Evolutionary conservation across 2,329 filamentous ascomycete genomes (phyloP).

Genomic region (Fusarium sp.): DNA sequence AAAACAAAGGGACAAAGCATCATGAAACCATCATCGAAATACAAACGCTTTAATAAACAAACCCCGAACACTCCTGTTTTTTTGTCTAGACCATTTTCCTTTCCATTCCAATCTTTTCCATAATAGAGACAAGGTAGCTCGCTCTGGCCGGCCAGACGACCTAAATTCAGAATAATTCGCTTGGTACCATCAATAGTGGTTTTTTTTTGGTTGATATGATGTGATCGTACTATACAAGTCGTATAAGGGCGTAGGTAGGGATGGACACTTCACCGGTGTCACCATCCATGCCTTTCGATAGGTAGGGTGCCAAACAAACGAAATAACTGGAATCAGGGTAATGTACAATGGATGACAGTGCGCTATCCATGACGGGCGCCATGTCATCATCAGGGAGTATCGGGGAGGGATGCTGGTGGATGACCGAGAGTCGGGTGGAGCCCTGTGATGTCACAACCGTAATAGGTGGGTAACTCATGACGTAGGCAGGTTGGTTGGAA

Average conservation of each 20-base stretch:
- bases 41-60: constrained; percentile 7
- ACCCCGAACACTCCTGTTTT: constrained; percentile 18
- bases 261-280: neutral
- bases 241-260: constrained; percentile 19
- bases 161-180: neutral
- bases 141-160: constrained; percentile 38
- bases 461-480: constrained; percentile 15
- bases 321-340: constrained; percentile 30
- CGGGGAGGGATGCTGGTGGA: constrained; percentile 10
- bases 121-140: neutral
- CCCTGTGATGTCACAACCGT: constrained; percentile 31
- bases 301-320: constrained; percentile 25
- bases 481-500: constrained; percentile 13
- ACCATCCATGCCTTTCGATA: constrained; percentile 30
- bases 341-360: constrained; percentile 17
- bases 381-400: constrained; percentile 46
- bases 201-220: too few relatives aligned
- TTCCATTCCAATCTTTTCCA: constrained; percentile 1
- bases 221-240: constrained; percentile 23
- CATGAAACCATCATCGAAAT: too few relatives aligned
- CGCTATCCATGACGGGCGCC: constrained; percentile 36
- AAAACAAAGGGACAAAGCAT: neutral
- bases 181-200: neutral
- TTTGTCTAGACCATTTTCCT: constrained; percentile 36
- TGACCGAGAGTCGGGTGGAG: constrained; percentile 21